Evolutionary conservation across 2,329 filamentous ascomycete genomes (phyloP).

Genomic region (Chrysosphaeria jannelii): DNA sequence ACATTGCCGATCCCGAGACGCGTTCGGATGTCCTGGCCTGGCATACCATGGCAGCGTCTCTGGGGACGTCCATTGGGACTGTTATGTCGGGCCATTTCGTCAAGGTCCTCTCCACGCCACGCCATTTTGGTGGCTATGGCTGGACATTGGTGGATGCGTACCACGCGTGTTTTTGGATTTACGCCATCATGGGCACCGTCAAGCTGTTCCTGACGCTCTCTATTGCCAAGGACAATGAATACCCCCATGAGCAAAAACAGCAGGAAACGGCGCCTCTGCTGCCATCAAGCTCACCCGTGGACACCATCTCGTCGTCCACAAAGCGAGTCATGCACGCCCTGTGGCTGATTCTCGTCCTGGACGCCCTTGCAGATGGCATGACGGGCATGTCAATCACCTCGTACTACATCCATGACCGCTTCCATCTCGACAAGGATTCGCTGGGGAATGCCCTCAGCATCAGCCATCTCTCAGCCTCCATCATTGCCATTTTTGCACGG

Average conservation of each 20-base stretch:
- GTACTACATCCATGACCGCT: slow-evolving; percentile 26
- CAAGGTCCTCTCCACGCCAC: slow-evolving; percentile 12
- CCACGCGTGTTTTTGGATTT: slow-evolving; percentile 26
- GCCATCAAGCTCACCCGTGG: too few relatives aligned
- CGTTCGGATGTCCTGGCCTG: slow-evolving; percentile 33
- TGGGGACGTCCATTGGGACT: slow-evolving; percentile 22
- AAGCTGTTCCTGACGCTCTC: slow-evolving; percentile 16
- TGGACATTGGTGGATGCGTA: slow-evolving; percentile 22
- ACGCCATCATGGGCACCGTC: slow-evolving; percentile 20
- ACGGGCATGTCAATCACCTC: slow-evolving; percentile 24
- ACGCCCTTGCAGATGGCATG: slow-evolving; percentile 36
- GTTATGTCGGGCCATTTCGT: slow-evolving; percentile 20
- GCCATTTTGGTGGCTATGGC: slow-evolving; percentile 9
- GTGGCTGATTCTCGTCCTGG: slow-evolving; percentile 32
- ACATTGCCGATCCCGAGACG: slow-evolving; percentile 22
- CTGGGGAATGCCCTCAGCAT: slow-evolving; percentile 27
- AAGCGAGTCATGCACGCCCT: slow-evolving; percentile 28
- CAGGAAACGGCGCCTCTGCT: too few relatives aligned
- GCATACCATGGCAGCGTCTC: slow-evolving; percentile 27
- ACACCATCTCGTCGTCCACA: slow-evolving; percentile 27
- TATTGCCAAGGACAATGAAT: slow-evolving; percentile 20
- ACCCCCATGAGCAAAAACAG: too few relatives aligned
- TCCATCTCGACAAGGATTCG: slow-evolving; percentile 21
- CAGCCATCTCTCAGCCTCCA: slow-evolving; percentile 20
- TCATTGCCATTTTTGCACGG: slow-evolving; percentile 24